Evolutionary conservation across 2,329 filamentous ascomycete species (phyloP).

Genomic region (Arthroderma sp.): DNA sequence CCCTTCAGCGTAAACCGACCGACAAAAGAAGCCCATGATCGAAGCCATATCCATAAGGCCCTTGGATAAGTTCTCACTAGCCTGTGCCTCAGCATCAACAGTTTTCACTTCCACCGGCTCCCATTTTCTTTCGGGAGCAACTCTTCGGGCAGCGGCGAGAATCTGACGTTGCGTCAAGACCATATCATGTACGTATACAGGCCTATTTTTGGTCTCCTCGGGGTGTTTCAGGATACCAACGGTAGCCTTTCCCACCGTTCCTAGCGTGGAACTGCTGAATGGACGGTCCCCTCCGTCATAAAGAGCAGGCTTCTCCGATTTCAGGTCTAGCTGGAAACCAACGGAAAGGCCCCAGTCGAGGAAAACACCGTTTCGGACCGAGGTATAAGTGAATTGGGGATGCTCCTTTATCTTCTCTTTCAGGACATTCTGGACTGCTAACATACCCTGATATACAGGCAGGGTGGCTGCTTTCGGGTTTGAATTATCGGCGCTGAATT

Average conservation of each 20-base stretch:
- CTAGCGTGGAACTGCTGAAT: conserved; percentile 39
- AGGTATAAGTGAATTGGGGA: conserved; percentile 20
- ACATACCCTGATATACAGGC: conserved; percentile 22
- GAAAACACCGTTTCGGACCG: conserved; percentile 21
- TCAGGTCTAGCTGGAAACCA: conserved; percentile 33
- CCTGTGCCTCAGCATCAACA: conserved; percentile 19
- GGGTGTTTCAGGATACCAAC: conserved; percentile 37
- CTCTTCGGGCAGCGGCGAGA: conserved; percentile 22
- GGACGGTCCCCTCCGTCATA: conserved; percentile 38
- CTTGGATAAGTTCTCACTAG: not conserved
- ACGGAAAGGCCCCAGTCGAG: conserved; percentile 21
- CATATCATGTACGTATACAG: conserved; percentile 33
- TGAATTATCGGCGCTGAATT: conserved; percentile 22
- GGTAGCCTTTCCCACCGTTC: conserved; percentile 36
- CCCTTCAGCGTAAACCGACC: conserved; percentile 21
- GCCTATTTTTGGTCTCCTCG: conserved; percentile 41
- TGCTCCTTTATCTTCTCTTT: conserved; percentile 9
- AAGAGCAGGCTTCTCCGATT: conserved; percentile 31
- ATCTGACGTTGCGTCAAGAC: conserved; percentile 32
- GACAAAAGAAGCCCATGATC: conserved; percentile 18
- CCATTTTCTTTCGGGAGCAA: conserved; percentile 16
- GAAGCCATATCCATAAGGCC: conserved; percentile 19
- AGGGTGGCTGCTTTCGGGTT: conserved; percentile 15
- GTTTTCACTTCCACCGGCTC: conserved; percentile 8
- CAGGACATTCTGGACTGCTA: conserved; percentile 18